Evolutionary conservation across 2,329 filamentous ascomycete species (phyloP).

Genomic region (Diplocarpon rosae): DNA sequence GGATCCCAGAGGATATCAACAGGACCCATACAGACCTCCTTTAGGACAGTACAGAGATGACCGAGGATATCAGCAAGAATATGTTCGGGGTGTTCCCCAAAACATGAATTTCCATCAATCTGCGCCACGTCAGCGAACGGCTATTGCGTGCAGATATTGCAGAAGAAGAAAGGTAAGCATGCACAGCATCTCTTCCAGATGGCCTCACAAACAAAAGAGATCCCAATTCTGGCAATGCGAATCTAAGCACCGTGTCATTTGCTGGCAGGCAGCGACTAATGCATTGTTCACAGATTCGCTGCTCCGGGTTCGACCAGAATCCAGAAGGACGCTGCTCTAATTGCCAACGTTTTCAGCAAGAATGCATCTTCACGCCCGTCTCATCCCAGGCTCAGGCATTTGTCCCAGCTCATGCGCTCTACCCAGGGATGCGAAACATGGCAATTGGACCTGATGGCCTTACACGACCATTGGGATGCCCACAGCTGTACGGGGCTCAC

Average conservation of each 20-base stretch:
- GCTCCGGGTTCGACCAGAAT: constrained; percentile 63
- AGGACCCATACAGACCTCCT: constrained; percentile 20
- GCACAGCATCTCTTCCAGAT: too few species aligned
- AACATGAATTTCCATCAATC: constrained; percentile 32
- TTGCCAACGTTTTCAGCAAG: constrained; percentile 62
- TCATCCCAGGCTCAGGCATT: constrained; percentile 66
- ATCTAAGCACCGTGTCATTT: too few species aligned
- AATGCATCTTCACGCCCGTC: constrained; percentile 68
- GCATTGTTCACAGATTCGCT: constrained; percentile 48
- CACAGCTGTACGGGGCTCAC: constrained; percentile 30
- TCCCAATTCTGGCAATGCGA: too few species aligned
- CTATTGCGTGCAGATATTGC: constrained; percentile 50
- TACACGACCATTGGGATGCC: constrained; percentile 22
- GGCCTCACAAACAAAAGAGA: too few species aligned
- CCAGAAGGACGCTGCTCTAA: constrained; percentile 63
- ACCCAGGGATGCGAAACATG: constrained; percentile 39
- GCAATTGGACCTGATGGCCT: constrained; percentile 27
- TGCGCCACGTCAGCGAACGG: constrained; percentile 47
- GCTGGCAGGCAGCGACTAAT: not conserved
- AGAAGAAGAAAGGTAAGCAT: constrained; percentile 44
- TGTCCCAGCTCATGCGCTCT: constrained; percentile 60
- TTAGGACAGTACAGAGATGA: constrained; percentile 21
- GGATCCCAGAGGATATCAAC: constrained; percentile 20
- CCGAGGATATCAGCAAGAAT: constrained; percentile 20
- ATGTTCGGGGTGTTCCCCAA: constrained; percentile 19